Base-by-base conservation (phyloP, 495 filamentous ascomycete genomes). In the Penicillium pancosmium region DNA sequence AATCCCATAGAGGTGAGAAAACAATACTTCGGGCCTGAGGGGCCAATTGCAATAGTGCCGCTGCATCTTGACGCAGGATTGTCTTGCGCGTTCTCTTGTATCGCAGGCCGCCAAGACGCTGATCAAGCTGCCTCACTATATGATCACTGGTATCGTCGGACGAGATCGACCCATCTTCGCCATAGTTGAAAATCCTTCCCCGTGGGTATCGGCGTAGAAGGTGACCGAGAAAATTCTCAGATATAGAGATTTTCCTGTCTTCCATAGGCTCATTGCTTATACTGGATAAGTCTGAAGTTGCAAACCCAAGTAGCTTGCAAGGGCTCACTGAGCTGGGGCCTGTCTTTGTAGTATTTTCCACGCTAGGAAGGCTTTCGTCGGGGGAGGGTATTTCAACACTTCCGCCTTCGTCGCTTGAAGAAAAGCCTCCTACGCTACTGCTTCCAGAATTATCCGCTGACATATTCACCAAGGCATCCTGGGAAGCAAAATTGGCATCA, bases 401-500 rank as follows among this genome's bases (percentile, higher is more conserved):
- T n/a, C 38, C 16, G 16, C 54, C 41, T 12, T 59, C 59, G n/a
- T 65, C 55, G 18, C 52, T 54, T 15, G 52, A 59, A 5, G 58
- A 62, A 21, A 25, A 57, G 33, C 48, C 57, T 18, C 60, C 64
- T 15, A 50, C 31, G 15, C 63, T 25, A 31, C 71, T 74, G 36
- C 36, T 38, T 7, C 62, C 55, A 1, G 52, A 44, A 21, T 62
- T 56, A 13, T 46, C 53, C 35, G 36, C 46, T 12, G 48, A 23
- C 34, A 19, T 13, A n/a, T 38, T 38, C 13, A 64, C 54, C 23
- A 60, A 52, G 27, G 57, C 50, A 31, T 54, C 50, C 15, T 34
- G 50, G 19, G 56, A 59, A 18, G 50, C 19, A 33, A 66, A 66
- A 23, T 79, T 77, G 18, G 80, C 80, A 59, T 83, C 76, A n/a